Evolutionary conservation across 441 rosid species (phyloP).

Genomic region (Arabidopsis hybrid): DNA sequence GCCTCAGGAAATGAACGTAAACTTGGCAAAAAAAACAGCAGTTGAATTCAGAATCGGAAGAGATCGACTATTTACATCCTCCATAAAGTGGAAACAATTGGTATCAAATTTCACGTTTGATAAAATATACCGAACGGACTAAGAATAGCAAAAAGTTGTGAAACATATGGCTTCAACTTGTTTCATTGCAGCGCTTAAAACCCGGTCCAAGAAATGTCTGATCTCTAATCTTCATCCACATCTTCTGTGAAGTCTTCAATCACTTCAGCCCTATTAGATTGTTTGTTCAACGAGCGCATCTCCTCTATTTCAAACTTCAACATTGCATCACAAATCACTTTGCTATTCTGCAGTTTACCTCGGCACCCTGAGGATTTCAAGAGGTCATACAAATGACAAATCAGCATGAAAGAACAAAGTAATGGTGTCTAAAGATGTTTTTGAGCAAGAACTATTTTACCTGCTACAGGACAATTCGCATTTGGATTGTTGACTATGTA

Average conservation of each 20-base stretch:
- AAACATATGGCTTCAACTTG: slow-evolving; percentile 22
- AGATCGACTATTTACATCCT: slow-evolving; percentile 26
- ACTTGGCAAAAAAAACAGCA: not conserved
- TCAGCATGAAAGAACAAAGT: slow-evolving; percentile 25
- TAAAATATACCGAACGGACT: not conserved
- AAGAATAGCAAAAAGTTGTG: not conserved
- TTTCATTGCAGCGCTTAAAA: not conserved
- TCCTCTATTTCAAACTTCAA: slow-evolving; percentile 79
- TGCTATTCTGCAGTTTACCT: slow-evolving; percentile 54
- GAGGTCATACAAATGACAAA: slow-evolving; percentile 19
- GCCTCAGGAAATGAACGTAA: not conserved
- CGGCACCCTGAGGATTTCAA: slow-evolving; percentile 67
- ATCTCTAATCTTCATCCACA: slow-evolving; percentile 48
- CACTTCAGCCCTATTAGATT: slow-evolving; percentile 49
- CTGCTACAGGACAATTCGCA: slow-evolving; percentile 76
- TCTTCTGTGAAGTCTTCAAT: slow-evolving; percentile 83
- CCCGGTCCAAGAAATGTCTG: not conserved
- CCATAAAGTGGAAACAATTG: slow-evolving; percentile 23
- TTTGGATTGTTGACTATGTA: slow-evolving; percentile 52
- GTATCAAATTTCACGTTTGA: slow-evolving; percentile 19
- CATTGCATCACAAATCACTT: slow-evolving; percentile 68
- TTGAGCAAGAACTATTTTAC: slow-evolving; percentile 47
- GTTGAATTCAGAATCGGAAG: slow-evolving; percentile 1
- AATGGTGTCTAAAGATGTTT: slow-evolving; percentile 5
- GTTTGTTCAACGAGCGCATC: slow-evolving; percentile 57